Conservation (phyloP, 306 rosid species). For the Glycyrrhiza uralensis region DNA sequence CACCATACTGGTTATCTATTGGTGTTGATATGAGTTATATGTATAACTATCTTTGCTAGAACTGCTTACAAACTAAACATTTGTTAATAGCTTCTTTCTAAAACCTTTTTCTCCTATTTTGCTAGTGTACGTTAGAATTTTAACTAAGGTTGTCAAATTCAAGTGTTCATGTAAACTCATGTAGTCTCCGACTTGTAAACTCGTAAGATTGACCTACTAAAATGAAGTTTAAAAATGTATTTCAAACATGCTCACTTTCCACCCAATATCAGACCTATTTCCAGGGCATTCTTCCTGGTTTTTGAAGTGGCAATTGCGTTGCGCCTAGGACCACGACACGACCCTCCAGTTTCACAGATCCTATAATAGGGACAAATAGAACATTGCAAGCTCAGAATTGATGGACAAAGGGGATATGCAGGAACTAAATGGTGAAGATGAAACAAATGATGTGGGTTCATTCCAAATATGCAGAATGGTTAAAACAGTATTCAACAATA, state of each 20-base stretch:
- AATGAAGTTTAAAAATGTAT: background rate
- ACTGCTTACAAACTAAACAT: background rate
- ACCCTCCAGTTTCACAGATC: background rate
- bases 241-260: background rate
- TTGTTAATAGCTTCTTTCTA: constrained; percentile 6
- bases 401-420: too few species aligned
- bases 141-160: background rate
- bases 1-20: background rate
- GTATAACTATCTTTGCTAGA: background rate
- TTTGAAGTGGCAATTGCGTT: background rate
- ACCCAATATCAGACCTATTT: background rate
- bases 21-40: constrained; percentile 11
- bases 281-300: background rate
- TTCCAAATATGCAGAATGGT: too few species aligned
- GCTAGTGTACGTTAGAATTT: background rate
- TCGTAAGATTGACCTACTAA: background rate
- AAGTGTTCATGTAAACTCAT: background rate
- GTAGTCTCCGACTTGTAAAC: background rate
- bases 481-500: too few species aligned
- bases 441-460: too few species aligned
- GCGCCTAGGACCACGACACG: background rate
- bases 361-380: background rate
- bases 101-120: constrained; percentile 12
- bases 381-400: too few species aligned
- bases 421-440: too few species aligned